Evolutionary conservation across 1,284 basidiomycete species (phyloP), one percentile per base, ranked within the genome.

Genomic region (Volvariella surrecta): DNA sequence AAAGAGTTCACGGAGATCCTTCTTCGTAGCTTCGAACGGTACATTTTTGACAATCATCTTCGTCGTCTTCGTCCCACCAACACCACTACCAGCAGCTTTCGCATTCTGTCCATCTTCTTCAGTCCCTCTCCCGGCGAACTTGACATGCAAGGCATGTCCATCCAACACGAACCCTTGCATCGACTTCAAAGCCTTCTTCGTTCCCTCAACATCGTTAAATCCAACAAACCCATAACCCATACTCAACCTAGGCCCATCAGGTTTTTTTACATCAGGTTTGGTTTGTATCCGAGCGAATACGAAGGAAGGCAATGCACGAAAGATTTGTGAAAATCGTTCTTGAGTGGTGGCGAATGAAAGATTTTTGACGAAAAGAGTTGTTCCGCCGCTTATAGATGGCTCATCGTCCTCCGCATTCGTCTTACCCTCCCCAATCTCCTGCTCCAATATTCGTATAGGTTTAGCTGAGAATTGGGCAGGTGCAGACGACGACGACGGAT

Each of bases 141-240:
- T 86, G 48, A 93, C 84, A 46, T 80, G 75, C 32, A 98, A 62
- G 17, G 79, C 73, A 58, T 97, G 92, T 0, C 93, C 93, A 58
- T 97, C 95, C 8, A 98, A 69, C 39, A 85, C 76, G 52, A 87
- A 82, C 0, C 86, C 88, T 50, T 92, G 76, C 66, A 94, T 78
- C 42, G 81, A 81, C 55, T 79, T 78, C 52, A 89, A 54, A n/a
- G 87, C 95, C 47, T 74, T 76, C 57, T 74, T 71, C 30, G 95
- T 94, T 3, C 73, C 76, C 18, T 87, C 83, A 1, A 63, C 63
- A 21, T 81, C 82, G 58, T 78, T 79, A 70, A 98, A 98, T 2
- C 94, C 95, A 24, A 96, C 78, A 57, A 99, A 99, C 0, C 93
- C 95, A 59, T 94, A 98, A 0, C 94, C 93, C 92, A 96, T 94